Percentiles rank a stretch among this genome's conserved stretches.
phyloP scores from a whole-genome alignment of 495 filamentous ascomycete genomes.

The Hypoxylon perforatum region DNA sequence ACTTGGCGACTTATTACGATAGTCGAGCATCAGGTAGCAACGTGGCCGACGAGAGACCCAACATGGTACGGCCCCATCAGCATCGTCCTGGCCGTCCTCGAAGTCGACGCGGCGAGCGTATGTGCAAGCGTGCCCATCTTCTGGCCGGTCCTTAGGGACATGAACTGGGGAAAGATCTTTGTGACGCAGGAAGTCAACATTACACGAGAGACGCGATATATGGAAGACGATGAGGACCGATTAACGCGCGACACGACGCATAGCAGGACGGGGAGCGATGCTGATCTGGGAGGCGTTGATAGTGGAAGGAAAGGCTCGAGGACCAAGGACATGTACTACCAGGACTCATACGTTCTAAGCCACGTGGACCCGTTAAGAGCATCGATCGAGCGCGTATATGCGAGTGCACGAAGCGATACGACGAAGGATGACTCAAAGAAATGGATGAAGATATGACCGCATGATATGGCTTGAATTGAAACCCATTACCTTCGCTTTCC shows the following conservation, averaged over 20 bases:
- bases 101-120: slow-evolving; percentile 46
- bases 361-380: slow-evolving; percentile 40
- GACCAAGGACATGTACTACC: slow-evolving; percentile 38
- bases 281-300: slow-evolving; percentile 14
- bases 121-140: slow-evolving; percentile 55
- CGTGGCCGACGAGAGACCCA: slow-evolving; percentile 46
- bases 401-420: slow-evolving; percentile 29
- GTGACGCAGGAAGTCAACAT: slow-evolving; percentile 48
- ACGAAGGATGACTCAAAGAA: slow-evolving; percentile 26
- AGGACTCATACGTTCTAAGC: slow-evolving; percentile 39
- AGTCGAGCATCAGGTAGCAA: slow-evolving; percentile 40
- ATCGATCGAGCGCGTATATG: slow-evolving; percentile 26
- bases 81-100: slow-evolving; percentile 47
- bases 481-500: neutral
- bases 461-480: slow-evolving; percentile 13
- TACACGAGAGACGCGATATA: slow-evolving; percentile 41
- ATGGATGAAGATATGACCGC: slow-evolving; percentile 34
- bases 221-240: slow-evolving; percentile 39
- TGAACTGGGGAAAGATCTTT: slow-evolving; percentile 43
- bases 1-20: slow-evolving; percentile 48
- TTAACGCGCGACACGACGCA: slow-evolving; percentile 38
- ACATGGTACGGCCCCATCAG: slow-evolving; percentile 49
- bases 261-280: slow-evolving; percentile 32
- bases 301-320: slow-evolving; percentile 12
- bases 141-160: slow-evolving; percentile 30